A percentile compares a stretch with the other conserved stretches of the same genome.
phyloP scores from a whole-genome alignment of 768 basidiomycete species.

The Chalciporus pseudorubinellus region DNA sequence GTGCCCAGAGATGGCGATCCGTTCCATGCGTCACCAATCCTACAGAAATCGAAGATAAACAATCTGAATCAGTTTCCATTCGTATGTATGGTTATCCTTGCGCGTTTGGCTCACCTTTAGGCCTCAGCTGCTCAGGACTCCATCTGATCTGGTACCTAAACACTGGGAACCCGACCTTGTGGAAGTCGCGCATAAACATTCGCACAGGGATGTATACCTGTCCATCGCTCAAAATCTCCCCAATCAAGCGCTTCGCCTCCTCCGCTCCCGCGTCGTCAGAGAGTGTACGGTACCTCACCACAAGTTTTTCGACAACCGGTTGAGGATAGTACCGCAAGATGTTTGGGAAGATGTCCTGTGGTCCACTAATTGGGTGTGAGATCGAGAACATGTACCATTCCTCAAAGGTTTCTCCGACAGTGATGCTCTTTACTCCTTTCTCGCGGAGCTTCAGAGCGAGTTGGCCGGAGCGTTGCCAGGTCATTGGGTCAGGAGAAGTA shows the following conservation, averaged over 20 bases:
- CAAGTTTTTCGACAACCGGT: slow-evolving; percentile 44
- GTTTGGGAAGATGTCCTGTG: slow-evolving; percentile 54
- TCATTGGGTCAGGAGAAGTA: slow-evolving; percentile 54
- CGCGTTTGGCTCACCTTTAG: slow-evolving; percentile 45
- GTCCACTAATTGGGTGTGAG: slow-evolving; percentile 53
- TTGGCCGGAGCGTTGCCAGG: slow-evolving; percentile 62
- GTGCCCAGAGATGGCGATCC: slow-evolving; percentile 62
- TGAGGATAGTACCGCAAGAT: slow-evolving; percentile 59
- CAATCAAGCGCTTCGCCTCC: slow-evolving; percentile 48
- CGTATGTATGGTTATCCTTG: neutral
- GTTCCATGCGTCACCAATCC: slow-evolving; percentile 71
- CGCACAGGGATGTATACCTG: slow-evolving; percentile 71
- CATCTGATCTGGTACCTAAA: slow-evolving; percentile 68
- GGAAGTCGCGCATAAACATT: slow-evolving; percentile 59
- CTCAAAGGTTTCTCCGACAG: slow-evolving; percentile 67
- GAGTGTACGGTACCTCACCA: slow-evolving; percentile 43
- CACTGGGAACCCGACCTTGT: slow-evolving; percentile 55
- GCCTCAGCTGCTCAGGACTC: slow-evolving; percentile 59
- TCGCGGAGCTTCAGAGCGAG: slow-evolving; percentile 52
- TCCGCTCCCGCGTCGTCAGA: slow-evolving; percentile 40
- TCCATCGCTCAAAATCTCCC: slow-evolving; percentile 56
- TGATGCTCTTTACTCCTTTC: slow-evolving; percentile 59
- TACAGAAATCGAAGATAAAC: too few relatives aligned
- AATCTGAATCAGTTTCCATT: neutral
- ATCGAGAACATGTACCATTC: slow-evolving; percentile 81